These are phyloP conservation scores for Rhizoclosmatium globosum DNA, from an alignment of 192 early-diverging fungal species.

Conservation along the genomic window DNA sequence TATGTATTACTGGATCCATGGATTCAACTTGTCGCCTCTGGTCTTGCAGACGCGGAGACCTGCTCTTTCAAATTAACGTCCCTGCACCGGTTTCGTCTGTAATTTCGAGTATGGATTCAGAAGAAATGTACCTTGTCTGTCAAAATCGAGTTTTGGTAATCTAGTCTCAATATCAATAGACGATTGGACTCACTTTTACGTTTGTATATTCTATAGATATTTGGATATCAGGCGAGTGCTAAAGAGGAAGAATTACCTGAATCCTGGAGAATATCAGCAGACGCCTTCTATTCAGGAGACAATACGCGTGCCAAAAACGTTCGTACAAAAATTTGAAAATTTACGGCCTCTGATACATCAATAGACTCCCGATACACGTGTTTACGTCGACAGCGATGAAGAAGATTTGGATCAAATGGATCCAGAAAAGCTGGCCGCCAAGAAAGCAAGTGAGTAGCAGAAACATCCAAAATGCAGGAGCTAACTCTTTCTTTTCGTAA, in stretches of 20 bases:
- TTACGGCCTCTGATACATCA: background rate
- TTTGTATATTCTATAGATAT: conserved; percentile 37
- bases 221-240: conserved; percentile 49
- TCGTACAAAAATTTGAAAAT: background rate
- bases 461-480: background rate
- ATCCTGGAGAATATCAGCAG: conserved; percentile 47
- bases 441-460: background rate
- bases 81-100: conserved; percentile 54
- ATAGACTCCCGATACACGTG: background rate
- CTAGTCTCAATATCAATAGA: background rate
- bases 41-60: conserved; percentile 61
- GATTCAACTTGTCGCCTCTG: conserved; percentile 65
- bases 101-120: conserved; percentile 34
- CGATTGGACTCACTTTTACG: background rate
- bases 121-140: conserved; percentile 52
- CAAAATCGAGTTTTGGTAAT: conserved; percentile 57
- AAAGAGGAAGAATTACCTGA: conserved; percentile 61
- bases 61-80: conserved; percentile 70
- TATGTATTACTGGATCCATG: conserved; percentile 63
- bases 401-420: conserved; percentile 1
- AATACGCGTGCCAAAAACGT: conserved; percentile 25
- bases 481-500: conserved; percentile 7
- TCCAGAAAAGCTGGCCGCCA: background rate
- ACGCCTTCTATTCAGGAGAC: conserved; percentile 19
- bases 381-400: background rate